Base-by-base conservation (phyloP, 805 yeast genomes). In the Monosporozyma siamensis region DNA sequence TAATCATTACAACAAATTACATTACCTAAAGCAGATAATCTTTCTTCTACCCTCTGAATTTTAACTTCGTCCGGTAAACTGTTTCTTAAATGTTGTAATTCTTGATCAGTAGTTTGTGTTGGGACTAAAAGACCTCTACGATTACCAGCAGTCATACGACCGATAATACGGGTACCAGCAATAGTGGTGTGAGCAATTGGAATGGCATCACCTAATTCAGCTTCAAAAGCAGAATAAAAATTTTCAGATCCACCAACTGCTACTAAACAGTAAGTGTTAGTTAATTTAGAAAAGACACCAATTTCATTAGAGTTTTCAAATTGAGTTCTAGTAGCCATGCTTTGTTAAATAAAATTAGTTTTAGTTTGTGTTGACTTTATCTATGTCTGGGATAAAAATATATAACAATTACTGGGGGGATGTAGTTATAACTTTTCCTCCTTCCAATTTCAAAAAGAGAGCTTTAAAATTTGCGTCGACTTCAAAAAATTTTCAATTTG, bases 1-100 rank as follows among this genome's bases (percentile, higher is more conserved):
- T 92, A 92, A 66, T 92, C 99, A 67, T 92, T 92, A 70, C 97
- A 90, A 68, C 97, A 90, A 59, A 92, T 88, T 49, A 92, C 98
- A 56, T 92, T 92, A 56, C 99, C 99, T 52, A 92, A 70, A 11
- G 99, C 98, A 41, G 95, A 84, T 49, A 92, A 72, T 63, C 98
- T 80, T 70, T 92, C 99, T 68, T 92, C 99, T 31, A 94, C 95
- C 65, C 99, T 79, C 70, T 92, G 98, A 56, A 92, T 88, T 67
- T 84, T 89, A 53, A 92, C 96, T 40, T 80, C 67, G 58, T 92
- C 99, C 12, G 99, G 99, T 55, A 92, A 76, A 50, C 95, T 80
- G 71, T 92, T 92, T 76, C 99, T 79, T 59, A 92, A 70, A 68
- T 92, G 99, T 82, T 88, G 92, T 52, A 92, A 77, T 67, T 92